Evolutionary conservation across 768 basidiomycete species (phyloP).

Genomic region (Dacryopinax spathularia): DNA sequence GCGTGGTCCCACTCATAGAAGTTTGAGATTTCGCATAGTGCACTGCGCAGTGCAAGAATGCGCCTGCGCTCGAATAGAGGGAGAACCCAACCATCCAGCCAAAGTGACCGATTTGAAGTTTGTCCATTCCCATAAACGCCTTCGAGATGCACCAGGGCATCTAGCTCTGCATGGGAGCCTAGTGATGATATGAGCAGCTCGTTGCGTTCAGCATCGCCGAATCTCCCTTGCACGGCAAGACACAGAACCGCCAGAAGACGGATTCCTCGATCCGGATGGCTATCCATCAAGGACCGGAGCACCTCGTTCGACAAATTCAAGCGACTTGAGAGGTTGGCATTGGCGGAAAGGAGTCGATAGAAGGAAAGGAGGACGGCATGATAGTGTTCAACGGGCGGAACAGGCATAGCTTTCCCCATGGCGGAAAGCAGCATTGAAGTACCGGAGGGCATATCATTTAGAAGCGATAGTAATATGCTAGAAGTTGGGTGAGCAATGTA

Average conservation of each 20-base stretch:
- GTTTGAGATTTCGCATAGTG: constrained; percentile 27
- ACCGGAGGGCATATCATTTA: constrained; percentile 5
- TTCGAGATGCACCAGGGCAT: constrained; percentile 36
- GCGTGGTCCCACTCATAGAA: constrained; percentile 28
- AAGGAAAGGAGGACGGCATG: constrained; percentile 65
- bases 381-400: constrained; percentile 33
- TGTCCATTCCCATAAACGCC: constrained; percentile 35
- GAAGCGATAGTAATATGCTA: constrained; percentile 8
- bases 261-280: constrained; percentile 48
- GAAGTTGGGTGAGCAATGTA: neutral
- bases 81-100: constrained; percentile 72
- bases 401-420: constrained; percentile 28
- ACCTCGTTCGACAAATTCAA: constrained; percentile 44
- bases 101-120: constrained; percentile 32
- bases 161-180: constrained; percentile 43
- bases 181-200: constrained; percentile 48
- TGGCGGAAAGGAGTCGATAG: constrained; percentile 63
- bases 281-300: constrained; percentile 32
- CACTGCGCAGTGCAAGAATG: constrained; percentile 37
- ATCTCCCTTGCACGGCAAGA: constrained; percentile 59
- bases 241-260: constrained; percentile 61
- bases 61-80: constrained; percentile 55
- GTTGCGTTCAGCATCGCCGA: constrained; percentile 62
- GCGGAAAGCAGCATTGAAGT: constrained; percentile 44
- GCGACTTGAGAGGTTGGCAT: constrained; percentile 48